These are phyloP conservation scores for Ceratobasidium sp. DNA, from an alignment of 1,284 basidiomycete genomes.

Conservation along the genomic window DNA sequence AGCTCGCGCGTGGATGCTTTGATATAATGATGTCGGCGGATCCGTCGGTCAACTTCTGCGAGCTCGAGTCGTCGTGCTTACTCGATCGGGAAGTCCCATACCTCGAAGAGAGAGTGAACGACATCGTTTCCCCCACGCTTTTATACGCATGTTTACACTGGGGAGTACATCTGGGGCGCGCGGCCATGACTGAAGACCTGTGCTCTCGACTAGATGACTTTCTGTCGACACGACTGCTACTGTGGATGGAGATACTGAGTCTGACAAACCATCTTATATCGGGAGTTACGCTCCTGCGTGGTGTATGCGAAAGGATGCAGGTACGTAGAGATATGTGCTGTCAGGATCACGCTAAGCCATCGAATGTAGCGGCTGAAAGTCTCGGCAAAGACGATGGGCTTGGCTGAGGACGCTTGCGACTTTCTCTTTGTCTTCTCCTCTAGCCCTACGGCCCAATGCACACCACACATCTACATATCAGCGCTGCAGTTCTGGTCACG, in stretches of 20 bases:
- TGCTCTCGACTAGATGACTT: too few species aligned
- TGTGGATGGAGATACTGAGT: too few species aligned
- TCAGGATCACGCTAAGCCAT: too few species aligned
- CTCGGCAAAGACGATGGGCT: too few species aligned
- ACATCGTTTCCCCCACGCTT: neutral
- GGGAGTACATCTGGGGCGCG: neutral
- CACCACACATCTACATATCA: constrained; percentile 24
- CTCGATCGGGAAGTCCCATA: neutral
- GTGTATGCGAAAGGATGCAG: neutral
- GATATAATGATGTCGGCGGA: neutral
- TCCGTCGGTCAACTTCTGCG: neutral
- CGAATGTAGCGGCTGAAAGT: too few species aligned
- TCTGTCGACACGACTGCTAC: too few species aligned
- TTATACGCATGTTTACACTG: neutral
- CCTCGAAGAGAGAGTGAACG: neutral
- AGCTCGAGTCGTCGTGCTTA: neutral
- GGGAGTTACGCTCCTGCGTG: too few species aligned
- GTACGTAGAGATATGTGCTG: neutral
- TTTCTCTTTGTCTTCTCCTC: neutral
- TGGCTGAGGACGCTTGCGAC: neutral
- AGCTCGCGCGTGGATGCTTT: neutral
- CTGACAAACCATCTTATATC: too few species aligned
- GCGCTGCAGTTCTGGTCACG: neutral
- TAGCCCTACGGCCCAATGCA: neutral
- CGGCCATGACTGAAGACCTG: too few species aligned